phyloP scores from a whole-genome alignment of 805 yeast genomes.

The Candida orba region DNA sequence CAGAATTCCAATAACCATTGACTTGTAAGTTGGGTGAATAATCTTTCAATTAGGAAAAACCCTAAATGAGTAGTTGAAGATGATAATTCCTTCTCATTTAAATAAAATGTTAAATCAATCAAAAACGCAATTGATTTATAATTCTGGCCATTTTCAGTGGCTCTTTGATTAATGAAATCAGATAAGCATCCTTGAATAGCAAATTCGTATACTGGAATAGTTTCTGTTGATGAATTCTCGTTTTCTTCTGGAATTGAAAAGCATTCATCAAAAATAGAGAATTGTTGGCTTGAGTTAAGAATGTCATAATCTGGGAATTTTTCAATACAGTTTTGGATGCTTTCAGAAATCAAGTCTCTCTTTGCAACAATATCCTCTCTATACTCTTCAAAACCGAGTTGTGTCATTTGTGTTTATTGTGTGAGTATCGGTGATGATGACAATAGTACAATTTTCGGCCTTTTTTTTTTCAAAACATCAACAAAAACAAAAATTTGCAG shows the following conservation, averaged over 20 bases:
- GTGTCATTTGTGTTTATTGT: neutral
- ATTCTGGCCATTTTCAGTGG: constrained; percentile 11
- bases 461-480: neutral
- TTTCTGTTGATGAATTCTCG: neutral
- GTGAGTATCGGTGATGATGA: no score
- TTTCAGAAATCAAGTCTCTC: neutral
- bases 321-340: neutral
- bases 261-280: neutral
- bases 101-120: constrained; percentile 15
- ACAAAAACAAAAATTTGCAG: no score
- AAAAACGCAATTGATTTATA: constrained; percentile 11
- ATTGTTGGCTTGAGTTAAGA: neutral
- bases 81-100: constrained; percentile 2
- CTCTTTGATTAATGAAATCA: constrained; percentile 8
- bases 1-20: constrained; percentile 18
- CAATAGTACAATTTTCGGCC: neutral
- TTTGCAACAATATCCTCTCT: neutral
- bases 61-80: neutral
- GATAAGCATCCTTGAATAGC: constrained; percentile 6
- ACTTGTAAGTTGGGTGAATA: constrained; percentile 8
- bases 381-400: neutral
- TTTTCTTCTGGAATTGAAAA: neutral
- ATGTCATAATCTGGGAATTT: neutral
- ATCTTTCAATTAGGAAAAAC: neutral
- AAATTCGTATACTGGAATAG: constrained; percentile 7